phyloP scores from a whole-genome alignment of 129 eudicot species.

The Deinandra increscens region DNA sequence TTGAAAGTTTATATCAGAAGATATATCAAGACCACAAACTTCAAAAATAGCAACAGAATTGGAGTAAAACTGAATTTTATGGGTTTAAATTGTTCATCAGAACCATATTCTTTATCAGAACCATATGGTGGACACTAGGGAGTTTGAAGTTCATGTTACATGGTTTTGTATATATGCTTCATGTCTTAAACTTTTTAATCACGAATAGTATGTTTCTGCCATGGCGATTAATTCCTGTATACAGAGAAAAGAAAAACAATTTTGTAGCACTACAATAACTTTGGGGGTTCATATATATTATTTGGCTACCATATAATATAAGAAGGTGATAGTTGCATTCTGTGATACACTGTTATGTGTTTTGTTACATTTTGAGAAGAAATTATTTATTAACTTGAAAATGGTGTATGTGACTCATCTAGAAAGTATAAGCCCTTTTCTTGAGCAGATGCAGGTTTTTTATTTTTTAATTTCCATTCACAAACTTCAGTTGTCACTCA shows the following conservation, averaged over 20 bases:
- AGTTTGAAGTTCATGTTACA: no score
- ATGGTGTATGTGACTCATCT: not conserved
- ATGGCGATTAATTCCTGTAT: not conserved
- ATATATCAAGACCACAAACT: no score
- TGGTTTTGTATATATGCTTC: slow-evolving; percentile 7
- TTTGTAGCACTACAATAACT: not conserved
- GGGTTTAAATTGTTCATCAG: no score
- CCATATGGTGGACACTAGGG: no score
- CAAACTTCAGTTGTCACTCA: not conserved
- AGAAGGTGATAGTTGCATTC: not conserved
- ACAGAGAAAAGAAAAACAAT: slow-evolving; percentile 2
- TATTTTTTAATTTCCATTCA: not conserved
- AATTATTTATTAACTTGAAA: not conserved
- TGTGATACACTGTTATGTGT: not conserved
- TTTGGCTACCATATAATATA: not conserved
- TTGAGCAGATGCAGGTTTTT: not conserved
- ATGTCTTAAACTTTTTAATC: not conserved
- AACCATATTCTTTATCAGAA: no score
- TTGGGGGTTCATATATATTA: not conserved
- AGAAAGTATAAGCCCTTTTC: slow-evolving; percentile 6
- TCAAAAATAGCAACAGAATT: no score
- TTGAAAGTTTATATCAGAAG: no score
- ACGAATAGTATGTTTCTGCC: not conserved
- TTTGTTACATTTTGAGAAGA: not conserved
- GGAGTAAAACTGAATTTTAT: no score